Evolutionary conservation across 129 eudicot species (phyloP).

Genomic region (Flaveria sonorensis): DNA sequence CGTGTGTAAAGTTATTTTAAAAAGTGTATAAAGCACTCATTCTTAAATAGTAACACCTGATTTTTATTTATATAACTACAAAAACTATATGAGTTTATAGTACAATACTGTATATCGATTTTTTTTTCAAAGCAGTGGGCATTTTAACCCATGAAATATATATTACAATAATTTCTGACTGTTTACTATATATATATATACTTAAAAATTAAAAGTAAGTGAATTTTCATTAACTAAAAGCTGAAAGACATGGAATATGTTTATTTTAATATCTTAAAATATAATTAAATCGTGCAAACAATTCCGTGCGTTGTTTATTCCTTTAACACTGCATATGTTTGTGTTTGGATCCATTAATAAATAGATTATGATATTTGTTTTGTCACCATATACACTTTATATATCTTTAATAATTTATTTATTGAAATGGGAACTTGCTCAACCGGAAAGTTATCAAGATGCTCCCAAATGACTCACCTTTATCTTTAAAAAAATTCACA

Average conservation of each 20-base stretch:
- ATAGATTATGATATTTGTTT: conserved; percentile 21
- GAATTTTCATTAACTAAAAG: background rate
- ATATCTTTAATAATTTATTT: conserved; percentile 32
- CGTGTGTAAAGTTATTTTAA: too few species aligned
- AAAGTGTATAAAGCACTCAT: too few species aligned
- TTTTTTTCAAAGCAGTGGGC: too few species aligned
- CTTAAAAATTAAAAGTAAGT: too few species aligned
- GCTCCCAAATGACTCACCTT: conserved; percentile 39
- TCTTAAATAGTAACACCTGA: too few species aligned
- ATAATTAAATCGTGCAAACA: conserved; percentile 6
- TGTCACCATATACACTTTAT: conserved; percentile 55
- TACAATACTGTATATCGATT: too few species aligned
- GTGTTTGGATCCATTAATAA: conserved; percentile 24
- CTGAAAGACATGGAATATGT: background rate
- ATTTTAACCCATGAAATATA: too few species aligned
- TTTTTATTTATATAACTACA: too few species aligned
- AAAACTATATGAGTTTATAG: too few species aligned
- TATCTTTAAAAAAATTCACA: conserved; percentile 16
- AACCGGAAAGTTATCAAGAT: conserved; percentile 45
- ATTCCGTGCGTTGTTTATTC: conserved; percentile 26
- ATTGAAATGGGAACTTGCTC: conserved; percentile 50
- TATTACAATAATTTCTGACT: too few species aligned
- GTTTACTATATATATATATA: too few species aligned
- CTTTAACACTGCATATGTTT: conserved; percentile 11
- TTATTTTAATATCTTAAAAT: conserved; percentile 11